Base-by-base conservation (phyloP, 495 filamentous ascomycete genomes). In the Chaetomium fimeti region DNA sequence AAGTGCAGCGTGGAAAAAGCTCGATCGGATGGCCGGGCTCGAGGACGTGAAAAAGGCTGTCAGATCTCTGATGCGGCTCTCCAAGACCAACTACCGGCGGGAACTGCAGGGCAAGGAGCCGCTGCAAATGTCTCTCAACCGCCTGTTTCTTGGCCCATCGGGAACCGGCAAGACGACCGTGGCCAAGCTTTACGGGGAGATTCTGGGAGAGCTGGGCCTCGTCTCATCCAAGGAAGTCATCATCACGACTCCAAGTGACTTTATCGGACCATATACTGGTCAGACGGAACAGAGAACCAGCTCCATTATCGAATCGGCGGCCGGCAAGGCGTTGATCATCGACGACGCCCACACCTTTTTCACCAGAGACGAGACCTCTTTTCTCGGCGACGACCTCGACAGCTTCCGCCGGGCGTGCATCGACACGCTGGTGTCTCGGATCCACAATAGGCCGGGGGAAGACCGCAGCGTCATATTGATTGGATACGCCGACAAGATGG, bases 141-240 rank as follows among this genome's bases (percentile, higher is more conserved):
- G 79, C 20, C 83, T 91, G 36, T 90, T 92, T 61, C 66, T 89
- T 0, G 89, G 89, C 8, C 82, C 81, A 27, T 89, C 88, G 0
- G 89, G 89, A 24, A 92, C 89, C 0, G 89, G 90, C 1, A 93
- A 92, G 72, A 92, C 88, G 0, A 83, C 88, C 0, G 86, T 93
- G 0, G 89, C 88, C 0, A 91, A 89, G 68, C 73, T 91, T 3
- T 93, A 88, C 69, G 88, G 85, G 1, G 77, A 82, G 64, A 84
- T 90, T 13, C 66, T 91, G 5, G 83, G 80, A 5, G 83, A 88
- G 58, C 65, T 89, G 28, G 87, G 86, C 1, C 66, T 86, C 24
- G 72, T 90, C 0, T 79, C 75, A 1, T 87, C 84, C 81, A 27
- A 86, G 81, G 45, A 91, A 85, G 72, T 89, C 0, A 72, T 90